These are phyloP conservation scores for Fraxinus nigra DNA, from an alignment of 305 asterid species.

Conservation along the genomic window DNA sequence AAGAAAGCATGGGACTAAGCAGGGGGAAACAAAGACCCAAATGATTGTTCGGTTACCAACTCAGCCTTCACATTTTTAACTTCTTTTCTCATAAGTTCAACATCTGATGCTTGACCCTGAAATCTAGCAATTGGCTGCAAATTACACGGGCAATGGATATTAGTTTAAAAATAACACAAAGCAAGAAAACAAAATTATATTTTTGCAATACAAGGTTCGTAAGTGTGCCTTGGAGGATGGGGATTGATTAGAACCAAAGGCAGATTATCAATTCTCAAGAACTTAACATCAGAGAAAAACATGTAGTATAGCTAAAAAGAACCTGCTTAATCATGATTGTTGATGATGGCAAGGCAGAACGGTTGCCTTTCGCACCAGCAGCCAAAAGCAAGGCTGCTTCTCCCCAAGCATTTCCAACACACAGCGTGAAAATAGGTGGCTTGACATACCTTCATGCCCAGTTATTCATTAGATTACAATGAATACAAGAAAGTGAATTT, in stretches of 20 bases:
- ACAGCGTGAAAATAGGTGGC: conserved; percentile 84
- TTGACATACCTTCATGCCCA: conserved; percentile 61
- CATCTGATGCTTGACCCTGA: too few species aligned
- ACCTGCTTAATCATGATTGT: conserved; percentile 98
- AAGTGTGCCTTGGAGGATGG: not conserved
- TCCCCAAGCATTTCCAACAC: conserved; percentile 99
- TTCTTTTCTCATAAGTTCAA: too few species aligned
- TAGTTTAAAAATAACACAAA: conserved; percentile 1
- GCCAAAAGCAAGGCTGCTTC: conserved; percentile 97
- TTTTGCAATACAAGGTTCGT: too few species aligned
- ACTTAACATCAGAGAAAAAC: not conserved
- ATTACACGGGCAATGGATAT: conserved; percentile 15
- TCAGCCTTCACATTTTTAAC: too few species aligned
- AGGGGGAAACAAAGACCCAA: too few species aligned
- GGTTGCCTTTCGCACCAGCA: conserved; percentile 94
- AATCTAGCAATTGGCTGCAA: too few species aligned
- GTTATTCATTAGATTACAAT: conserved; percentile 15
- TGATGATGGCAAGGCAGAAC: conserved; percentile 92
- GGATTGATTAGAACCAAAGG: conserved; percentile 21
- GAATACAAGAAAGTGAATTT: conserved; percentile 4
- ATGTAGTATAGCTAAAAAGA: conserved; percentile 17
- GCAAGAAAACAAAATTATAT: not conserved
- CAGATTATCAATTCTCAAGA: conserved; percentile 5
- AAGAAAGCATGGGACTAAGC: not conserved
- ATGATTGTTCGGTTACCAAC: too few species aligned